Evolutionary conservation across 208 protist species (phyloP).

Genomic region (Wallacemonas sp.): DNA sequence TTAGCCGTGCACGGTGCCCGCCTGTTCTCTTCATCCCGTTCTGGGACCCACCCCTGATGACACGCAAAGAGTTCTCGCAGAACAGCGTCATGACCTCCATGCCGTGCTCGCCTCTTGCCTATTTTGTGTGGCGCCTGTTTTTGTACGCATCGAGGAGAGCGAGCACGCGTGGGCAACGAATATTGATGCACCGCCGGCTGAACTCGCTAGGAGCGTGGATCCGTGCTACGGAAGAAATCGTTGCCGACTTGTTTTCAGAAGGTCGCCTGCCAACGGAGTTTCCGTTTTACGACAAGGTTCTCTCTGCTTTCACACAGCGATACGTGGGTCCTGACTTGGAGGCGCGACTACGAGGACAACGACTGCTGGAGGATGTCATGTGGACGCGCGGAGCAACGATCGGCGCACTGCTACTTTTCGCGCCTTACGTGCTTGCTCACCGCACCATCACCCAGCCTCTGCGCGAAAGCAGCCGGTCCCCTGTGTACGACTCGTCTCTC

Average conservation of each 20-base stretch:
- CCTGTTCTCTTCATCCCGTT: conserved; percentile 70
- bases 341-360: conserved; percentile 14
- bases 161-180: background rate
- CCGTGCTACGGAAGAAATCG: conserved; percentile 2
- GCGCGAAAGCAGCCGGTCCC: conserved; percentile 23
- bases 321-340: conserved; percentile 35
- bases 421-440: conserved; percentile 27
- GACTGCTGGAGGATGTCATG: conserved; percentile 33
- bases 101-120: conserved; percentile 65
- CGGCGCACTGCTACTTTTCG: conserved; percentile 36
- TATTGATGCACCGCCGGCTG: background rate
- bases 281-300: conserved; percentile 48
- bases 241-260: conserved; percentile 10
- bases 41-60: conserved; percentile 78
- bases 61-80: conserved; percentile 55
- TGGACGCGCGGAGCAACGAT: conserved; percentile 40
- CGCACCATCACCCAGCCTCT: conserved; percentile 18
- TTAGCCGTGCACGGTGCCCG: conserved; percentile 45
- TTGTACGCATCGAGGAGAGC: conserved; percentile 41
- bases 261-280: conserved; percentile 20
- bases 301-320: conserved; percentile 52
- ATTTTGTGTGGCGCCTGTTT: conserved; percentile 73
- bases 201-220: conserved; percentile 2
- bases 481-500: conserved; percentile 24
- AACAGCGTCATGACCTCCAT: conserved; percentile 64